Evolutionary conservation across 2,329 filamentous ascomycete species (phyloP).

Genomic region (Sphaerostilbella broomeana): DNA sequence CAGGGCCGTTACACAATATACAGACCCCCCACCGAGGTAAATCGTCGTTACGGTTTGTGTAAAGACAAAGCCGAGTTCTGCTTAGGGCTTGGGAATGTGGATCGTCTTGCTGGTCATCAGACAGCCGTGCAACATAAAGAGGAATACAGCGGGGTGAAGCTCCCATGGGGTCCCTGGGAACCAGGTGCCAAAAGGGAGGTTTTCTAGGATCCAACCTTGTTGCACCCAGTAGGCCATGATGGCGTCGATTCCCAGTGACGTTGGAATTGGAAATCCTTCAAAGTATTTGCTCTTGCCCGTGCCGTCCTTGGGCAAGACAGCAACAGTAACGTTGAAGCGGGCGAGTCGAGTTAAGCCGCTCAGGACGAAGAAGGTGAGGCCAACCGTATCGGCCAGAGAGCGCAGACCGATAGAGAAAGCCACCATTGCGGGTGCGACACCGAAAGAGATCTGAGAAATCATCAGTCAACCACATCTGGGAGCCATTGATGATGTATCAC

Average conservation of each 20-base stretch:
- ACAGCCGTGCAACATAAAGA: conserved; percentile 87
- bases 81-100: conserved; percentile 81
- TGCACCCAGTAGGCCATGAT: conserved; percentile 88
- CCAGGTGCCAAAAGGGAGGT: conserved; percentile 70
- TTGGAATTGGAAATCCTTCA: conserved; percentile 94
- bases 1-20: no score
- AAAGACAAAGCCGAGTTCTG: neutral
- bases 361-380: conserved; percentile 82
- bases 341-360: conserved; percentile 89
- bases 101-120: conserved; percentile 94
- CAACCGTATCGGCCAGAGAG: conserved; percentile 73
- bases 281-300: conserved; percentile 92
- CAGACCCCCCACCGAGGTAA: no score
- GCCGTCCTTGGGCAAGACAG: conserved; percentile 82
- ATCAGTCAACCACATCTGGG: no score
- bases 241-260: conserved; percentile 70
- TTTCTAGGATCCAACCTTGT: conserved; percentile 69
- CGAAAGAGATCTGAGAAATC: conserved; percentile 97
- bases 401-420: conserved; percentile 87
- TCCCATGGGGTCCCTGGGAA: conserved; percentile 63
- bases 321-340: conserved; percentile 94
- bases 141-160: conserved; percentile 71
- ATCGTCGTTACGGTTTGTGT: no score
- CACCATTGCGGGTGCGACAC: conserved; percentile 77
- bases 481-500: neutral